phyloP scores from a whole-genome alignment of 306 rosid species.

The Neltuma alba region DNA sequence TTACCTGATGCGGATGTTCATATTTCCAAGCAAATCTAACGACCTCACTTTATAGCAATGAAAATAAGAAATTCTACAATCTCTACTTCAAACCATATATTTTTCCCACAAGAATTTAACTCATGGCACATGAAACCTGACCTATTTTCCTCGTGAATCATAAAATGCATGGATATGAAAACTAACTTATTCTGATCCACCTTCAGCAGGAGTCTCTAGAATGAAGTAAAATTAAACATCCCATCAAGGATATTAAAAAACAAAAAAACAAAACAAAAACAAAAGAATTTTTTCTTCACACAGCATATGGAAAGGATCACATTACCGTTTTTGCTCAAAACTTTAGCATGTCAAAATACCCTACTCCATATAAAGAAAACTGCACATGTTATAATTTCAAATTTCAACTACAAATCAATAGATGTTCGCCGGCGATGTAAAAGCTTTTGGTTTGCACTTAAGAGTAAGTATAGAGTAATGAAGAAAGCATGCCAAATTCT shows the following conservation, averaged over 20 bases:
- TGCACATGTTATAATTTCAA: neutral
- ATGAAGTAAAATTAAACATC: neutral
- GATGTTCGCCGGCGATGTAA: neutral
- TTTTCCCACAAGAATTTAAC: neutral
- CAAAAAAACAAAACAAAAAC: no score
- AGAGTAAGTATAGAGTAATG: neutral
- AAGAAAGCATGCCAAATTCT: conserved; percentile 16
- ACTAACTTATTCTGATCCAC: conserved; percentile 23
- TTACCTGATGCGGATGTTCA: neutral
- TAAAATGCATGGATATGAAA: conserved; percentile 7
- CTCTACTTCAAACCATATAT: neutral
- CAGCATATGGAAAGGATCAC: neutral
- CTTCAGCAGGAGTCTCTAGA: neutral
- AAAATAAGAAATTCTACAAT: neutral
- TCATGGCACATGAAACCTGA: neutral
- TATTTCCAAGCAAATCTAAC: neutral
- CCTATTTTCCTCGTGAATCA: neutral
- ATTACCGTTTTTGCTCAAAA: neutral
- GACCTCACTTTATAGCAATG: neutral
- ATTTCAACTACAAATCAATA: neutral
- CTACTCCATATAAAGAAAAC: neutral
- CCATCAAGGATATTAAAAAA: neutral
- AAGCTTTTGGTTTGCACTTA: neutral
- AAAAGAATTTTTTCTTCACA: neutral
- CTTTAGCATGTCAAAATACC: neutral